Evolutionary conservation across 2,329 filamentous ascomycete genomes (phyloP).

Genomic region (Aspergillus sclerotialis): DNA sequence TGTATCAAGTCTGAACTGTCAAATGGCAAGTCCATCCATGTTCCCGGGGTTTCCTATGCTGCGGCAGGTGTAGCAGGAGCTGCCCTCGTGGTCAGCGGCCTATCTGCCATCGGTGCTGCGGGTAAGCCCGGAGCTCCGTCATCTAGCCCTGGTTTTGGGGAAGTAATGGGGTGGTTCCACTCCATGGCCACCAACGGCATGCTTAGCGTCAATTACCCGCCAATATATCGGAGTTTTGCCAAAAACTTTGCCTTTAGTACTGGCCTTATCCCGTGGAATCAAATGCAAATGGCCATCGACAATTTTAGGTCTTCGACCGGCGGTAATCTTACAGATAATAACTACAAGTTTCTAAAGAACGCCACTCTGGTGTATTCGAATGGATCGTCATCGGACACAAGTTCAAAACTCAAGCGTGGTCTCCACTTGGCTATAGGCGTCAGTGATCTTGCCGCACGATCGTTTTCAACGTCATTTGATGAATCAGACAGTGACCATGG

Average conservation of each 20-base stretch:
- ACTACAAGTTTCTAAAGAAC: conserved; percentile 66
- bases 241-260: conserved; percentile 93
- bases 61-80: conserved; percentile 81
- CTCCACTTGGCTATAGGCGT: conserved; percentile 37
- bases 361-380: conserved; percentile 66
- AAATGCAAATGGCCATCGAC: conserved; percentile 76
- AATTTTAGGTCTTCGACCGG: conserved; percentile 72
- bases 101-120: conserved; percentile 60
- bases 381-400: conserved; percentile 45
- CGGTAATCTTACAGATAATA: conserved; percentile 78
- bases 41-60: conserved; percentile 73
- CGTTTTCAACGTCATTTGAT: conserved; percentile 36
- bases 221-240: conserved; percentile 79
- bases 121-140: conserved; percentile 55
- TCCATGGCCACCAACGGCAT: conserved; percentile 93
- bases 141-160: conserved; percentile 74
- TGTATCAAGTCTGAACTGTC: conserved; percentile 75
- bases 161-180: conserved; percentile 86
- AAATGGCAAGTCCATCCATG: conserved; percentile 76
- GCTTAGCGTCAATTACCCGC: conserved; percentile 82
- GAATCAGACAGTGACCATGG: conserved; percentile 21
- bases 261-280: conserved; percentile 74
- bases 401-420: conserved; percentile 49
- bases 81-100: conserved; percentile 65
- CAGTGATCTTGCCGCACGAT: conserved; percentile 48